Percentiles rank a stretch among this genome's conserved stretches.
phyloP scores from a whole-genome alignment of 306 rosid genomes.

The Carpinus fangiana region DNA sequence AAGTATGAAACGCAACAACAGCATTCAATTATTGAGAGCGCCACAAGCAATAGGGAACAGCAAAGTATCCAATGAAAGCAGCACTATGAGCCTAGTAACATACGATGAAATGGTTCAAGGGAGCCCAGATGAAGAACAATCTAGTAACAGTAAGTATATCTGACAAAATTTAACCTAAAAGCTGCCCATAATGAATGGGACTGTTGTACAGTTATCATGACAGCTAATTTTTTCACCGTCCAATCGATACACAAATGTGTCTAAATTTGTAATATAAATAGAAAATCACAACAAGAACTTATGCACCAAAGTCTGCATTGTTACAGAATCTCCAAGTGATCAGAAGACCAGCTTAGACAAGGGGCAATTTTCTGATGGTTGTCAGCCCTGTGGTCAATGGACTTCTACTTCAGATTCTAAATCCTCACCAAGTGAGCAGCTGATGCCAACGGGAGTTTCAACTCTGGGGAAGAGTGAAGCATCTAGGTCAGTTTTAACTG shows the following conservation, averaged over 20 bases:
- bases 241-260: not conserved
- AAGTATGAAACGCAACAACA: conserved; percentile 43
- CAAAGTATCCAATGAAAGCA: conserved; percentile 13
- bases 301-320: not conserved
- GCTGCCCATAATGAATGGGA: not conserved
- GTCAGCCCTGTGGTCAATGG: not conserved
- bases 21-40: conserved; percentile 44
- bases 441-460: conserved; percentile 13
- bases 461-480: conserved; percentile 6
- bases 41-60: conserved; percentile 25
- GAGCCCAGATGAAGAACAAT: conserved; percentile 42
- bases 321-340: conserved; percentile 24
- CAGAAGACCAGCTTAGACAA: not conserved
- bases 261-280: not conserved
- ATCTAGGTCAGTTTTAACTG: not conserved
- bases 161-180: not conserved
- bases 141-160: conserved; percentile 38
- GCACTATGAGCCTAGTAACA: conserved; percentile 31
- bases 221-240: not conserved
- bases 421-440: conserved; percentile 24
- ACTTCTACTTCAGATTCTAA: conserved; percentile 11
- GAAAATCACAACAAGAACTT: not conserved
- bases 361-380: conserved; percentile 8
- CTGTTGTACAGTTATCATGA: not conserved
- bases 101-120: conserved; percentile 70